Conservation (phyloP, 2,329 filamentous ascomycete genomes). For the Colletotrichum siamense region DNA sequence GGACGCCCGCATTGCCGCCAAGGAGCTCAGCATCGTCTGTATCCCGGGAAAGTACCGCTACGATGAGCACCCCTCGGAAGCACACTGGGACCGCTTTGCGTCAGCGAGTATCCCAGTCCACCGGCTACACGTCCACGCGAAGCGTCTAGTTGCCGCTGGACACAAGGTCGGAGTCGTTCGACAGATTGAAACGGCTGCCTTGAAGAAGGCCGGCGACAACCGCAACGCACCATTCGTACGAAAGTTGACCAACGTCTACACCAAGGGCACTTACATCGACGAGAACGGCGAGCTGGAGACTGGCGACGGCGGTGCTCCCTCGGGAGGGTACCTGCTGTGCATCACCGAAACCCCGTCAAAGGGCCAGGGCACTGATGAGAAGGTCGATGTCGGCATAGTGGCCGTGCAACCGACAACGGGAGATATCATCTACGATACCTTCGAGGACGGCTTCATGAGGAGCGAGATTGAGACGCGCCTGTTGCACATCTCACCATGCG, state of each 20-base stretch:
- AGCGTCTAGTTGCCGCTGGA: conserved; percentile 87
- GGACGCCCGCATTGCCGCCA: conserved; percentile 87
- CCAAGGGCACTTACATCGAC: conserved; percentile 96
- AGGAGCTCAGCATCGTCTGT: conserved; percentile 92
- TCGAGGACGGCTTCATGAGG: conserved; percentile 97
- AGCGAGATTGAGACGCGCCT: conserved; percentile 95
- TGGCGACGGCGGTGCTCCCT: conserved; percentile 54
- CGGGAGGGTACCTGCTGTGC: conserved; percentile 89
- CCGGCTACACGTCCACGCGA: conserved; percentile 89
- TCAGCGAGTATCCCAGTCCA: conserved; percentile 96
- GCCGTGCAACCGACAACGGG: conserved; percentile 96
- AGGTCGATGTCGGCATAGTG: conserved; percentile 87
- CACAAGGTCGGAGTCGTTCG: conserved; percentile 96
- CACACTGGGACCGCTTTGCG: conserved; percentile 89
- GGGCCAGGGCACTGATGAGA: conserved; percentile 85
- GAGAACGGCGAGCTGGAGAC: conserved; percentile 82
- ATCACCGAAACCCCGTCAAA: conserved; percentile 86
- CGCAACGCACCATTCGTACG: conserved; percentile 90
- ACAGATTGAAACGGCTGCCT: conserved; percentile 91
- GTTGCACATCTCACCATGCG: conserved; percentile 93
- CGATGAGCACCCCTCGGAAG: conserved; percentile 92
- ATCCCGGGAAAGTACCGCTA: conserved; percentile 95
- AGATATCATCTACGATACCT: conserved; percentile 94
- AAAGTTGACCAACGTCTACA: conserved; percentile 95
- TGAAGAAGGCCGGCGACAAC: conserved; percentile 96